Base-by-base conservation (phyloP, 495 filamentous ascomycete genomes). In the Talaromyces nanjingensis region DNA sequence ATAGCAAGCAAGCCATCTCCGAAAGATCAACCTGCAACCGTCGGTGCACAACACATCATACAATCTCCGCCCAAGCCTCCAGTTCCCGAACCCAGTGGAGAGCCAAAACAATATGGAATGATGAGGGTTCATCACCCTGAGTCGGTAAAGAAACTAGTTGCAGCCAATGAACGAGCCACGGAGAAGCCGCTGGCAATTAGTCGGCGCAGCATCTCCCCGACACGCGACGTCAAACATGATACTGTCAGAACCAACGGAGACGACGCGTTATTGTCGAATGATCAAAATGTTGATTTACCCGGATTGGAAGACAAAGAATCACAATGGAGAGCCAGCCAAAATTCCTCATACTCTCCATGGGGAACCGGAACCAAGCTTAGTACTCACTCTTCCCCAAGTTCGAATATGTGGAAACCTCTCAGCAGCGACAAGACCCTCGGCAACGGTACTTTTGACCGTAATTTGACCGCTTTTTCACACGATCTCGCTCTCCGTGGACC, bases 321-420 rank as follows among this genome's bases (percentile, higher is more conserved):
- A 22, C 76, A 77, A 55, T 79, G 76, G 78, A 72, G 73, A 63
- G 69, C 69, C 2, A 73, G 74, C 42, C 60, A 79, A 25, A 76
- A 74, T 57, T 68, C 77, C 33, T 67, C 75, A 3, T 78, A 78
- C 64, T 66, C 73, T 31, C 72, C 76, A 7, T 81, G 78, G 78
- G 66, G 74, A n/a, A 58, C 74, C 7, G 73, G 72, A 42, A 27
- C 73, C 8, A 78, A 74, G 52, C 69, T 81, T 47, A 65, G 68
- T 11, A 57, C 68, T 9, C 67, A 70, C 9, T 59, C 82, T 47
- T 68, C 81, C 60, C 67, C 79, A 1, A 74, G 83, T 27, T 79
- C 83, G 58, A 91, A 89, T 68, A 84, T 89, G 6, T 92, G 90
- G 90, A 89, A 88, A 37, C 85, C 87, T n/a, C 81, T 89, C 7